Conservation (phyloP, 169 alveolate genomes). For the Fabrea salina region DNA sequence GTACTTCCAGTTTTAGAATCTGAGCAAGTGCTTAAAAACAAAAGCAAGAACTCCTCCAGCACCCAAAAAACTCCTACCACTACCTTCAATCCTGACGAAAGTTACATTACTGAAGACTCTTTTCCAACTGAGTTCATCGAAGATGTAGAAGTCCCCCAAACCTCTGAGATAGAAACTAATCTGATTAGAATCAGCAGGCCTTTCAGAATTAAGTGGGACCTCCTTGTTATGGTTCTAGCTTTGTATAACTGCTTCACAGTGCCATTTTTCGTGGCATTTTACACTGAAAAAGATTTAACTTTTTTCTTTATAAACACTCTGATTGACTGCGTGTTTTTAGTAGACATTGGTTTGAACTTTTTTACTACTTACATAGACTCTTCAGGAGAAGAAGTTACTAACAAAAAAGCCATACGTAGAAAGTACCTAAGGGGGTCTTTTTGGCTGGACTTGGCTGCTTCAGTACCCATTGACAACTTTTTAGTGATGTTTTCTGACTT, state of each 20-base stretch:
- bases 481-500: too few relatives aligned
- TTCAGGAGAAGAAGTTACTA: slow-evolving; percentile 46
- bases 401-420: slow-evolving; percentile 31
- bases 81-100: too few relatives aligned
- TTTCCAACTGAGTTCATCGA: too few relatives aligned
- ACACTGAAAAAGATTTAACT: background rate
- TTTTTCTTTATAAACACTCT: slow-evolving; percentile 20
- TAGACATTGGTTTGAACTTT: slow-evolving; percentile 45
- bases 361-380: slow-evolving; percentile 46
- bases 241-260: slow-evolving; percentile 33
- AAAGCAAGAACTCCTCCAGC: too few relatives aligned
- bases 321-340: slow-evolving; percentile 36
- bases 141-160: too few relatives aligned
- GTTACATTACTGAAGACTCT: too few relatives aligned
- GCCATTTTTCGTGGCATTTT: slow-evolving; percentile 49
- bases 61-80: too few relatives aligned
- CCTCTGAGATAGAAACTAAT: too few relatives aligned
- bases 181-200: slow-evolving; percentile 4
- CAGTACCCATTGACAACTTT: slow-evolving; percentile 46
- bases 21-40: too few relatives aligned
- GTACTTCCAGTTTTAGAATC: too few relatives aligned
- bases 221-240: slow-evolving; percentile 48
- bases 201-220: slow-evolving; percentile 49
- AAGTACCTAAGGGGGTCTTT: slow-evolving; percentile 36
- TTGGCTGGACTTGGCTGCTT: slow-evolving; percentile 41